Percentiles rank a stretch among this genome's conserved stretches.
Evolutionary conservation across 179 eudicot genomes (phyloP).

Genomic region (Corrigiola litoralis): DNA sequence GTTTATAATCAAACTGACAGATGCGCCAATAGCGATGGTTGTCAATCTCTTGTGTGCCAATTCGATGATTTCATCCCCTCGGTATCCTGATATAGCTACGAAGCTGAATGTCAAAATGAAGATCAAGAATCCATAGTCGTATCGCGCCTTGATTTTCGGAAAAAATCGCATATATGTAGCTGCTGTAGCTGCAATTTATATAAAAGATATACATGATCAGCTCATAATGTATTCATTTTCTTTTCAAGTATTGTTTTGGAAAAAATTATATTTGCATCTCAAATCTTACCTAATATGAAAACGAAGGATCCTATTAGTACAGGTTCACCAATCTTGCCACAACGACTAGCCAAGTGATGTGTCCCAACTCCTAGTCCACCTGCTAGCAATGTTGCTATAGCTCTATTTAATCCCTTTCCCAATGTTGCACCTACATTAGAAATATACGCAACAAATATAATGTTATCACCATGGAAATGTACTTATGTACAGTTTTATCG

Average conservation of each 20-base stretch:
- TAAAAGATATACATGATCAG: background rate
- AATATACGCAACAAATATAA: background rate
- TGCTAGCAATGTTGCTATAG: conserved; percentile 46
- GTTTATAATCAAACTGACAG: conserved; percentile 39
- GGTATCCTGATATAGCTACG: conserved; percentile 50
- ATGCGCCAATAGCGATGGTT: conserved; percentile 48
- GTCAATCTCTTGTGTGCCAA: conserved; percentile 48
- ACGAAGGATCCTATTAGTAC: conserved; percentile 35
- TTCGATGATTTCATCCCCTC: conserved; percentile 39
- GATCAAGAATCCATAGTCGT: conserved; percentile 57
- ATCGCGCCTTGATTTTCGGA: conserved; percentile 52
- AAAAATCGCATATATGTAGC: conserved; percentile 49
- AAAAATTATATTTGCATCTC: background rate
- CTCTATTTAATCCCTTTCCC: conserved; percentile 53
- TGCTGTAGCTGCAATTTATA: conserved; percentile 41
- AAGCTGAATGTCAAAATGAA: conserved; percentile 59
- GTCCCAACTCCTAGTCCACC: conserved; percentile 56
- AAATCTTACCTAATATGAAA: conserved; percentile 41
- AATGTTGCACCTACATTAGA: conserved; percentile 61
- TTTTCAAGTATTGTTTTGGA: too few relatives aligned
- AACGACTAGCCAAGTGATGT: conserved; percentile 39
- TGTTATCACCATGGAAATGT: background rate
- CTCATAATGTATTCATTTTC: too few relatives aligned
- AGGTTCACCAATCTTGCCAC: conserved; percentile 44
- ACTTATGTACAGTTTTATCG: background rate